Conservation (phyloP, 164 flowering plant genomes). For the Berberis thunbergii region DNA sequence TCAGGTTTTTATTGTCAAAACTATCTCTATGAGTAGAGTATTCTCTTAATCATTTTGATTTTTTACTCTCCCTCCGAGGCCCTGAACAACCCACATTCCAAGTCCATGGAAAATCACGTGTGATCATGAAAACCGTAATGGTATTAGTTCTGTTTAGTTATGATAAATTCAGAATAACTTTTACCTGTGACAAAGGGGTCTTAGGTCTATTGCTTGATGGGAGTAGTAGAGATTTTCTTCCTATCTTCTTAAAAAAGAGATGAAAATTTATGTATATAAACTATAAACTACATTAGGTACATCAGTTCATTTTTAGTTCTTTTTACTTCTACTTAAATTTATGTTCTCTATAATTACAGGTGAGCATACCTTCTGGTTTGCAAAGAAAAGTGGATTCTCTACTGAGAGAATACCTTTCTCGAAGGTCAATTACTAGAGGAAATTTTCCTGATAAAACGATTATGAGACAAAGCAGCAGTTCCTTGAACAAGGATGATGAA, state of each 20-base stretch:
- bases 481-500: slow-evolving; percentile 55
- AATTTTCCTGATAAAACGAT: slow-evolving; percentile 23
- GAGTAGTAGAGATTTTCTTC: too few relatives aligned
- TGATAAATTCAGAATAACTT: too few relatives aligned
- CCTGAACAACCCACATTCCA: too few relatives aligned
- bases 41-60: too few relatives aligned
- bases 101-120: too few relatives aligned
- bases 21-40: too few relatives aligned
- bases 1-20: too few relatives aligned
- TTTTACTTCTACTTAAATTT: slow-evolving; percentile 1
- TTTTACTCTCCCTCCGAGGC: too few relatives aligned
- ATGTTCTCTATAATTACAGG: slow-evolving; percentile 36
- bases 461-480: slow-evolving; percentile 52
- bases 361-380: slow-evolving; percentile 42
- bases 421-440: slow-evolving; percentile 31
- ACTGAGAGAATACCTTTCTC: slow-evolving; percentile 47
- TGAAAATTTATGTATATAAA: neutral
- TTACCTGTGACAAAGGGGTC: too few relatives aligned
- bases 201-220: too few relatives aligned
- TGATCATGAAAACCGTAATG: too few relatives aligned
- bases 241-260: neutral
- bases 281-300: neutral
- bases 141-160: too few relatives aligned
- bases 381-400: slow-evolving; percentile 56
- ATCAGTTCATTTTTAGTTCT: neutral